Conservation (phyloP, 2,329 filamentous ascomycete species). For the Exophiala sp. region DNA sequence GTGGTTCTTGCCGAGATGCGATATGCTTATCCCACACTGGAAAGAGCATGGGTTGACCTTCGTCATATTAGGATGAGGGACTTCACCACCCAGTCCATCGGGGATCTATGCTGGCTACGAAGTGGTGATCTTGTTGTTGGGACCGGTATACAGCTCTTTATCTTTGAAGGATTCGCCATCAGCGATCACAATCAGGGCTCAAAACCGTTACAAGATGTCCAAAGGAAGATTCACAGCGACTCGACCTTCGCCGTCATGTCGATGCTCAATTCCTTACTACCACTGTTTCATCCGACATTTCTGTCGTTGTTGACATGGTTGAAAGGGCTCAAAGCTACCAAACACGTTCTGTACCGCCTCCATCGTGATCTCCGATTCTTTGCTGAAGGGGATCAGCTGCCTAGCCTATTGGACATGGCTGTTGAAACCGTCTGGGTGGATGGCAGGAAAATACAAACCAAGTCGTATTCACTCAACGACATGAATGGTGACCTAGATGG, state of each 20-base stretch:
- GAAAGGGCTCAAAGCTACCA: slow-evolving; percentile 67
- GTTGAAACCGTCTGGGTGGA: slow-evolving; percentile 46
- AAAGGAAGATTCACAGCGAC: slow-evolving; percentile 4
- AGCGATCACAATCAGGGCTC: slow-evolving; percentile 20
- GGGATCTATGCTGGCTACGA: slow-evolving; percentile 85
- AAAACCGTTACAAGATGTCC: slow-evolving; percentile 10
- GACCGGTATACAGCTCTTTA: slow-evolving; percentile 83
- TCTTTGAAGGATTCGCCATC: slow-evolving; percentile 53
- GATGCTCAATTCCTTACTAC: slow-evolving; percentile 76
- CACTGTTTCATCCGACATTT: slow-evolving; percentile 88
- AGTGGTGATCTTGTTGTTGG: slow-evolving; percentile 81
- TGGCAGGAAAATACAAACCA: slow-evolving; percentile 17
- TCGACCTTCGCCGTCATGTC: slow-evolving; percentile 19
- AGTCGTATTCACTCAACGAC: slow-evolving; percentile 6
- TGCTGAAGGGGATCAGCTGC: slow-evolving; percentile 70
- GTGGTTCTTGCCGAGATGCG: slow-evolving; percentile 78
- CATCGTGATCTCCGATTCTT: slow-evolving; percentile 75
- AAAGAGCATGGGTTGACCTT: slow-evolving; percentile 82
- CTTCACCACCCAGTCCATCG: slow-evolving; percentile 81
- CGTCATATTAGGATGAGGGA: slow-evolving; percentile 75
- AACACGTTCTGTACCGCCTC: slow-evolving; percentile 65
- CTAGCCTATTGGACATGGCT: slow-evolving; percentile 64
- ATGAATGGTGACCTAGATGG: slow-evolving; percentile 32
- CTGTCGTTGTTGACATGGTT: slow-evolving; percentile 72
- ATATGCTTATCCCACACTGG: slow-evolving; percentile 83